Conservation (phyloP, 2,329 filamentous ascomycete genomes). For the Pseudopithomyces chartarum region DNA sequence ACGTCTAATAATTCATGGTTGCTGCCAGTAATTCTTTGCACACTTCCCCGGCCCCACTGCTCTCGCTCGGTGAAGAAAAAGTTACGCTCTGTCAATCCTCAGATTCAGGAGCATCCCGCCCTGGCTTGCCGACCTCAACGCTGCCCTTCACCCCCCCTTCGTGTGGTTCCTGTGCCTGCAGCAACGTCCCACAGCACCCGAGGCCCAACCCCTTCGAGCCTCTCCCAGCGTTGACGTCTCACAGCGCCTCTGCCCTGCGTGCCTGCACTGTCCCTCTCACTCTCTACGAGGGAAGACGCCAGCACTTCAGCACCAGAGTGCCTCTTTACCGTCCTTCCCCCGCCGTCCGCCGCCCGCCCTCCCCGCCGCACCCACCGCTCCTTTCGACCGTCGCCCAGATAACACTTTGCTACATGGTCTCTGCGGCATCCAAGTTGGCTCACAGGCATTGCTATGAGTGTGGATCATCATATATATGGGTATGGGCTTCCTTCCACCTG, state of each 20-base stretch:
- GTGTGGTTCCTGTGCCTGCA: constrained; percentile 16
- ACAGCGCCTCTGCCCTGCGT: constrained; percentile 33
- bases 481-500: constrained; percentile 35
- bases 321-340: constrained; percentile 5
- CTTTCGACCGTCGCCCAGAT: constrained; percentile 21
- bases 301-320: constrained; percentile 27
- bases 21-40: constrained; percentile 31
- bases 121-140: constrained; percentile 27
- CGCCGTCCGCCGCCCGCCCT: constrained; percentile 14
- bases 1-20: constrained; percentile 37
- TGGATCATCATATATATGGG: constrained; percentile 49
- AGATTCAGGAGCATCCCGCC: constrained; percentile 3
- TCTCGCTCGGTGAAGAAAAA: constrained; percentile 33
- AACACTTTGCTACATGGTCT: constrained; percentile 37
- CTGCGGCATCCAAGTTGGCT: constrained; percentile 29
- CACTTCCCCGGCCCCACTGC: constrained; percentile 36
- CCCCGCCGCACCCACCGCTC: constrained; percentile 19
- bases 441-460: constrained; percentile 46
- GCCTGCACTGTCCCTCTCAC: constrained; percentile 22
- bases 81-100: constrained; percentile 18
- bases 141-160: constrained; percentile 26
- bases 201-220: constrained; percentile 28
- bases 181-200: constrained; percentile 17
- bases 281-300: constrained; percentile 22
- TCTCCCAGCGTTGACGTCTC: constrained; percentile 28